Evolutionary conservation across 257 asterid genomes (phyloP), one percentile per base, ranked within the genome.

Genomic region (Solanum chiquidenum): DNA sequence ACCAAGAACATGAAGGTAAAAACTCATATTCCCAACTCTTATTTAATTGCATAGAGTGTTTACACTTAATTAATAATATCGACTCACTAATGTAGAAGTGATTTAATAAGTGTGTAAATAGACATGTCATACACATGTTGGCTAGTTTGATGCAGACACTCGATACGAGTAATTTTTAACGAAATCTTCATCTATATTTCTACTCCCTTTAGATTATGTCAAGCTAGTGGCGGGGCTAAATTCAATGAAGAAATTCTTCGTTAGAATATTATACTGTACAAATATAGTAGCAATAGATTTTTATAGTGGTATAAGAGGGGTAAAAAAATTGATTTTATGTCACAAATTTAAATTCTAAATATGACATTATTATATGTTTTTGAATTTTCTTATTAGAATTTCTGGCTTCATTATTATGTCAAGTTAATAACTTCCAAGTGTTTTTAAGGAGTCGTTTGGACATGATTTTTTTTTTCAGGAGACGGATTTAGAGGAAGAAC

Each of bases 401-500:
- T 37, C 6, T 20, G 12, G 0, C 21, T 34, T 21, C 2, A 6
- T 3, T 68, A 27, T 3, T 64, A 3, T 58, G n/a, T 20, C 29
- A 23, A 62, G 6, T 62, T 62, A 62, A 25, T 62, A 23, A 55
- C 10, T 55, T 55, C 3, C 64, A 55, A 55, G n/a, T 55, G 31
- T 9, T 62, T 62, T 44, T 62, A 9, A 62, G 29, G 29, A 1
- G 27, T 4, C 69, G 27, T 60, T 62, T 23, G 69, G 14, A 23
- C 71, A 62, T 62, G 14, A 62, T 68, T 52, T 55, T 13, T 18
- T 14, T 71, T 33, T 72, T 31, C 71, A 92, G 95, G 95, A 92
- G 21, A 89, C 90, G 33, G 91, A 90, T 91, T 86, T 87, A 58
- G 95, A 92, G 72, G 94, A 91, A 33, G 94, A 92, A 88, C 93